Evolutionary conservation across 2,329 filamentous ascomycete genomes (phyloP).

Genomic region (Pseudogymnoascus sp.): DNA sequence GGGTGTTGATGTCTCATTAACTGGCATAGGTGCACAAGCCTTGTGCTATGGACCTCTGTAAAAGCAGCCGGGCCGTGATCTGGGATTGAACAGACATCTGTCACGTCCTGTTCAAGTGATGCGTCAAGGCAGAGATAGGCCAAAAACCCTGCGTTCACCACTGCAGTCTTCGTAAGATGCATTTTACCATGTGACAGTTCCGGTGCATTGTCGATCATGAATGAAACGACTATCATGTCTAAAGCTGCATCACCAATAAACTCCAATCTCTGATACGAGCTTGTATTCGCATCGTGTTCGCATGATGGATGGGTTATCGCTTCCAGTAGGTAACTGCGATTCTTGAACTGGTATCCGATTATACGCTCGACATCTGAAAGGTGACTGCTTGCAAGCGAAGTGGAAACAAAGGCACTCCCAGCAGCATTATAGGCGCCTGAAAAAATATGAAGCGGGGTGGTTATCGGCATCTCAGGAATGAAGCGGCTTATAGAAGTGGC

Average conservation of each 20-base stretch:
- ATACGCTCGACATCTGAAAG: constrained; percentile 48
- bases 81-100: constrained; percentile 13
- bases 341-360: constrained; percentile 63
- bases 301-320: constrained; percentile 71
- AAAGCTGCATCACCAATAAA: constrained; percentile 83
- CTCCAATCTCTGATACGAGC: constrained; percentile 66
- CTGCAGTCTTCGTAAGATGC: constrained; percentile 65
- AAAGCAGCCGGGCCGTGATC: not conserved
- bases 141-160: constrained; percentile 75
- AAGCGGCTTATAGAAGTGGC: constrained; percentile 59
- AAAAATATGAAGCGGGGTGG: not conserved
- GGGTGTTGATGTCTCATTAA: constrained; percentile 56
- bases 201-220: constrained; percentile 41
- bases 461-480: constrained; percentile 43
- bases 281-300: constrained; percentile 37
- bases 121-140: constrained; percentile 65
- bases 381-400: not conserved
- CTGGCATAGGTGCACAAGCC: constrained; percentile 51
- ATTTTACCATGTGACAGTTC: constrained; percentile 52
- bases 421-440: not conserved
- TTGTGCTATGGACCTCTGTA: constrained; percentile 14
- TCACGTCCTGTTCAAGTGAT: constrained; percentile 28
- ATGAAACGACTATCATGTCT: constrained; percentile 64
- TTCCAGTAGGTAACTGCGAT: constrained; percentile 63
- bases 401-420: not conserved